Evolutionary conservation across 2,329 filamentous ascomycete species (phyloP), one percentile per base, ranked within the genome.

Genomic region (Aspergillus sergii): DNA sequence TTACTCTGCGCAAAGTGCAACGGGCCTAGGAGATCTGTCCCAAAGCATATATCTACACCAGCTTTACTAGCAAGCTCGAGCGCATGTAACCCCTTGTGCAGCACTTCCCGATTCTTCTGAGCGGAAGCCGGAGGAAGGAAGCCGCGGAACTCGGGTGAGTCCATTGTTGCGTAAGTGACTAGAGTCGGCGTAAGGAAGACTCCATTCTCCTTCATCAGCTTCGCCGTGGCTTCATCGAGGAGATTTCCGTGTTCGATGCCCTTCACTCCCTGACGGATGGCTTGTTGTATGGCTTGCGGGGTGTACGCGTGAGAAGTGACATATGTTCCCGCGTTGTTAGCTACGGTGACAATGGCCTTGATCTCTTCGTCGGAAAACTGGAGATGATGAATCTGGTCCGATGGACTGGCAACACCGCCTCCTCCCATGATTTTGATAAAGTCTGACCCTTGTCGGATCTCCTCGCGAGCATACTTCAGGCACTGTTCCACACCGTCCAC

Each of bases 341-440:
- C 85, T 2, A 83, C 81, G 28, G 80, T 81, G 6, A 78, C 76
- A 54, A 88, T 85, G 6, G 86, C 85, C 45, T 75, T 75, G 59
- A 89, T 83, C 75, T 89, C 87, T 41, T 81, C 83, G 0, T 80
- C 75, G 0, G 85, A 85, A 73, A 88, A 89, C 70, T 89, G 86
- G 16, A 84, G 73, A 67, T 83, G 80, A 9, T 83, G 80, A 12
- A 88, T 75, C 45, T 75, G 76, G 68, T 88, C 86, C 0, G 84
- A 86, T 0, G 85, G 84, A 12, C 80, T 84, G 0, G 83, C 80
- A 1, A 89, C 85, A 10, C 87, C 86, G 1, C 87, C 86, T 6
- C 81, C 81, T 0, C 79, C 79, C 85, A 88, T 88, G 65, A 89
- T 85, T 72, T 89, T 89, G 72, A 89, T 82, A 67, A 88, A 88